phyloP scores from a whole-genome alignment of 192 early-diverging fungal species.

The Entomortierella parvispora region DNA sequence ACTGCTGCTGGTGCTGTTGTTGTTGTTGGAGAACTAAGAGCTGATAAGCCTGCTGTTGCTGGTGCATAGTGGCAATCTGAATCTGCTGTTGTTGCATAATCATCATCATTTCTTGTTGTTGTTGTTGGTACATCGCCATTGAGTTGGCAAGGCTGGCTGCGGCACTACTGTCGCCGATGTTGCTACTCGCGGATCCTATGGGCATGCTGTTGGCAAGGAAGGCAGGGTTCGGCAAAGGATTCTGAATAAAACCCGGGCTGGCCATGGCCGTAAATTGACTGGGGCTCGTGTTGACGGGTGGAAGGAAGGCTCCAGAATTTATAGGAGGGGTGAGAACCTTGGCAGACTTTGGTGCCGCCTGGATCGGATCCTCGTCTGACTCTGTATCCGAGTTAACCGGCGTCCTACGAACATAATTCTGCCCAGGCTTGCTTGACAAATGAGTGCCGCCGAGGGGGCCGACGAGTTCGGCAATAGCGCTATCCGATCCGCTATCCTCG shows the following conservation, averaged over 20 bases:
- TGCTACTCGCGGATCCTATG: constrained; percentile 14
- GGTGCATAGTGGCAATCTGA: constrained; percentile 51
- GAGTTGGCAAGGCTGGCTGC: constrained; percentile 14
- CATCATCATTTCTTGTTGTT: constrained; percentile 47
- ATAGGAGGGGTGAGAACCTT: too few species aligned
- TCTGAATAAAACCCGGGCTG: neutral
- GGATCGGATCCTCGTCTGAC: constrained; percentile 25
- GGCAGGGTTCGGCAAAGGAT: too few species aligned
- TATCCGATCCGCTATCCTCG: too few species aligned
- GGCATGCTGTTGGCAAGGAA: neutral
- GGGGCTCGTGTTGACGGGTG: neutral
- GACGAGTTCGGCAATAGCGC: neutral
- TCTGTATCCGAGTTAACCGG: constrained; percentile 45
- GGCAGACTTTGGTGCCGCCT: neutral
- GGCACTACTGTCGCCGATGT: neutral
- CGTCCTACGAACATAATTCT: constrained; percentile 44
- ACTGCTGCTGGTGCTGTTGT: constrained; percentile 43
- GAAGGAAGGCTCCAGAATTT: too few species aligned
- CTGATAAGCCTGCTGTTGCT: constrained; percentile 47
- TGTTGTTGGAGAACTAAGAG: constrained; percentile 34
- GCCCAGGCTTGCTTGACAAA: constrained; percentile 24
- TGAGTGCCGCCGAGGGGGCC: constrained; percentile 4
- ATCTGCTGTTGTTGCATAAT: constrained; percentile 52
- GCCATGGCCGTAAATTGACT: too few species aligned
- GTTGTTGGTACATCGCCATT: constrained; percentile 48